Evolutionary conservation across 2,329 filamentous ascomycete genomes (phyloP).

Genomic region (Dactylellina leptospora): DNA sequence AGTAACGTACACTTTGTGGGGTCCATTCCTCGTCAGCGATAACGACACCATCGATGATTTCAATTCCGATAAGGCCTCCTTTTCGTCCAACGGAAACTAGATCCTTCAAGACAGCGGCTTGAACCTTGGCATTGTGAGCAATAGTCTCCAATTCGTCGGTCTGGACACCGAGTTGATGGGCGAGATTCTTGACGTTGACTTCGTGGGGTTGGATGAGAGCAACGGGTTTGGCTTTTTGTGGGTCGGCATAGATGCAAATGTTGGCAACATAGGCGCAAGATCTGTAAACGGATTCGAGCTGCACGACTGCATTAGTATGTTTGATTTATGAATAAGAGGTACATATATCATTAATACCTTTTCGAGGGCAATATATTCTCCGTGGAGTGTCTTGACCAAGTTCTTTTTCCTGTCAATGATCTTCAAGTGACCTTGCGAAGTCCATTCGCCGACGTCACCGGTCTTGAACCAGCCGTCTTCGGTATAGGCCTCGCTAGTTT

Average conservation of each 20-base stretch:
- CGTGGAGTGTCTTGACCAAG: conserved; percentile 91
- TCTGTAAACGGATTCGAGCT: conserved; percentile 90
- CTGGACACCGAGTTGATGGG: conserved; percentile 69
- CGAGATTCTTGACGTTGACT: conserved; percentile 70
- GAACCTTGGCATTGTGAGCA: conserved; percentile 73
- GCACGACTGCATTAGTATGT: conserved; percentile 3
- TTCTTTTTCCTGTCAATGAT: conserved; percentile 99
- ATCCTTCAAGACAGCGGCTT: conserved; percentile 73
- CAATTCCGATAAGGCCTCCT: conserved; percentile 74
- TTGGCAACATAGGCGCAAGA: conserved; percentile 80
- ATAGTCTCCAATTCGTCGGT: conserved; percentile 74
- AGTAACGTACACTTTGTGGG: conserved; percentile 75
- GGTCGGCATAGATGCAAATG: conserved; percentile 84
- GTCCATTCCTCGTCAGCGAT: conserved; percentile 89
- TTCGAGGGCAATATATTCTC: conserved; percentile 96
- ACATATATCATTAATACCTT: conserved; percentile 61
- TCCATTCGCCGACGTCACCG: conserved; percentile 92
- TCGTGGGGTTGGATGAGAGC: conserved; percentile 79
- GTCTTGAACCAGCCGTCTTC: conserved; percentile 96
- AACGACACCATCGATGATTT: conserved; percentile 79
- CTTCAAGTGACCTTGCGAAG: conserved; percentile 77
- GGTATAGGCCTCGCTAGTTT: conserved; percentile 80
- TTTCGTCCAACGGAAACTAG: conserved; percentile 72
- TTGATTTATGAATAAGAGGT: background rate
- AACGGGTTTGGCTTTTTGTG: conserved; percentile 77